Evolutionary conservation across 305 asterid genomes (phyloP).

Genomic region (Fraxinus xanthoxyloides): DNA sequence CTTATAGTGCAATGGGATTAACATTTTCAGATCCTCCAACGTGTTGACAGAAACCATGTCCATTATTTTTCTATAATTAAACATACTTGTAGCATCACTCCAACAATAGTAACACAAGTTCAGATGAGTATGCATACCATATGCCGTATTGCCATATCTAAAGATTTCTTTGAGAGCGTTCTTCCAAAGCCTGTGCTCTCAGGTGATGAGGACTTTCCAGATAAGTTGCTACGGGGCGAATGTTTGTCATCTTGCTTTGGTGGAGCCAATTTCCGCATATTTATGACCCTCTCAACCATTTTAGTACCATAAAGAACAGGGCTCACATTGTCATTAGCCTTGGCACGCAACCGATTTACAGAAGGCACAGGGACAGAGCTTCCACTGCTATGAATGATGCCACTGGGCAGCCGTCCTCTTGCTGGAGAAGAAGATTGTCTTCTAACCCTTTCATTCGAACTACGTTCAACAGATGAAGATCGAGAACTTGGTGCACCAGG

Average conservation of each 20-base stretch:
- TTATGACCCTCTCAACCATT: constrained; percentile 95
- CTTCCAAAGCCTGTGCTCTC: constrained; percentile 97
- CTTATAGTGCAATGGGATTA: not conserved
- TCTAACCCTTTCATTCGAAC: constrained; percentile 75
- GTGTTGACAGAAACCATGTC: not conserved
- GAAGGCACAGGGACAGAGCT: constrained; percentile 84
- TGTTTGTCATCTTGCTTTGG: constrained; percentile 85
- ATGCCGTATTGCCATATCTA: constrained; percentile 98
- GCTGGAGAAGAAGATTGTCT: constrained; percentile 95
- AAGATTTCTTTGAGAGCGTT: constrained; percentile 86
- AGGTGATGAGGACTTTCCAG: constrained; percentile 86
- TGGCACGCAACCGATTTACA: constrained; percentile 71
- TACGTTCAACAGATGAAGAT: constrained; percentile 85
- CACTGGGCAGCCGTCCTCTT: constrained; percentile 94
- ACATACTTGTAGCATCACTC: not conserved
- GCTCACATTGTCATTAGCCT: constrained; percentile 92
- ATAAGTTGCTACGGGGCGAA: constrained; percentile 78
- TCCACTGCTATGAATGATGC: constrained; percentile 68
- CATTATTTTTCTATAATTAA: not conserved
- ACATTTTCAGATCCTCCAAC: not conserved
- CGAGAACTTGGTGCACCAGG: constrained; percentile 85
- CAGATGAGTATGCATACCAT: constrained; percentile 59
- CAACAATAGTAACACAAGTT: not conserved
- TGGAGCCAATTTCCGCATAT: constrained; percentile 92
- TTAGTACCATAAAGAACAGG: constrained; percentile 79